Evolutionary conservation across 345 rosid species (phyloP).

Genomic region (Melastoma malabathricum): DNA sequence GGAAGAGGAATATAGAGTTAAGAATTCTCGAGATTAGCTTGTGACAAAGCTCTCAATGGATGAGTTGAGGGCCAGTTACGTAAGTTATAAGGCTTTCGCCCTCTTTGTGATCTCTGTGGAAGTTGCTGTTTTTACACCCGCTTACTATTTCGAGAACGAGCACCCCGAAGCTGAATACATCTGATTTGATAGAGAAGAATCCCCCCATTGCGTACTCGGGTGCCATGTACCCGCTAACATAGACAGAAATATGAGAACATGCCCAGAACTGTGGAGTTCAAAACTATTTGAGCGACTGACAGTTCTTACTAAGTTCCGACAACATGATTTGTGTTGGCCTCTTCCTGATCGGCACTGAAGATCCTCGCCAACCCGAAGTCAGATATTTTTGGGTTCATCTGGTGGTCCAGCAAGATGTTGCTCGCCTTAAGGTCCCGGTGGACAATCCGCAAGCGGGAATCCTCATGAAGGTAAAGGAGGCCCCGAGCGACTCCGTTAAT

Average conservation of each 20-base stretch:
- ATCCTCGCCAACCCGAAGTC: slow-evolving; percentile 25
- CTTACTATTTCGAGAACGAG: slow-evolving; percentile 8
- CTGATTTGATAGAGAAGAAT: slow-evolving; percentile 17
- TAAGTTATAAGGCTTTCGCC: slow-evolving; percentile 13
- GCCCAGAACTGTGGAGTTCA: neutral
- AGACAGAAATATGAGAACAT: neutral
- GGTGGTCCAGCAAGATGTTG: slow-evolving; percentile 13
- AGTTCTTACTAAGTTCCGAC: slow-evolving; percentile 14
- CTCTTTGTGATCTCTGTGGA: neutral
- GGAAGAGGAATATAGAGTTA: no score
- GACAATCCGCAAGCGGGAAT: slow-evolving; percentile 23
- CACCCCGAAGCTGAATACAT: slow-evolving; percentile 10
- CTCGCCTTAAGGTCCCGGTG: slow-evolving; percentile 20
- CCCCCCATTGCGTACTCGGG: slow-evolving; percentile 22
- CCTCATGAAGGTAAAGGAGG: slow-evolving; percentile 23
- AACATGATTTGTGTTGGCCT: slow-evolving; percentile 16
- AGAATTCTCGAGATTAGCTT: neutral
- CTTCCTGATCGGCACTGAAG: slow-evolving; percentile 16
- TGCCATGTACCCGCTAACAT: slow-evolving; percentile 22
- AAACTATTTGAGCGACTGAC: neutral
- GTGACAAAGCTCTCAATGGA: no score
- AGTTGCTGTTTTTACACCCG: slow-evolving; percentile 1
- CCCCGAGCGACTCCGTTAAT: slow-evolving; percentile 26
- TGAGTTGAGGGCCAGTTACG: slow-evolving; percentile 10
- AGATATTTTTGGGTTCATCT: slow-evolving; percentile 19